Percentiles rank a stretch among this genome's conserved stretches.
Conservation (phyloP, 805 yeast genomes). For the Spathaspora hagerdaliae region DNA sequence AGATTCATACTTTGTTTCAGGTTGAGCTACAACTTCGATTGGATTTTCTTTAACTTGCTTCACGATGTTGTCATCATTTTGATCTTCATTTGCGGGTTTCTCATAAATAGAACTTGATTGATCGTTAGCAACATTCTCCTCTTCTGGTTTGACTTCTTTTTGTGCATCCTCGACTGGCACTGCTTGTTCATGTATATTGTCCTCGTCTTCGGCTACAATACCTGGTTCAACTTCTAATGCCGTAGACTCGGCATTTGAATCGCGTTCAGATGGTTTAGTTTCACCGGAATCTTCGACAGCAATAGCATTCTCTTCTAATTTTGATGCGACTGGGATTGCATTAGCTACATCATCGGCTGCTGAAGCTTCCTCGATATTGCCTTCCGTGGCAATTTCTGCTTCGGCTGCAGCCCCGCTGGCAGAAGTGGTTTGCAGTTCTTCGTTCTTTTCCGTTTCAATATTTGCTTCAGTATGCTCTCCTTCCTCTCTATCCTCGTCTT, state of each 20-base stretch:
- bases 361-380: conserved; percentile 12
- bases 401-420: conserved; percentile 10
- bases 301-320: conserved; percentile 8
- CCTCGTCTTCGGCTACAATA: conserved; percentile 15
- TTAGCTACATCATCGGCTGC: conserved; percentile 8
- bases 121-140: background rate
- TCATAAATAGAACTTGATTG: conserved; percentile 5
- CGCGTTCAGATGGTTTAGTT: conserved; percentile 8
- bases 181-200: conserved; percentile 7
- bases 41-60: conserved; percentile 26
- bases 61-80: conserved; percentile 24
- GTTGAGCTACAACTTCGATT: conserved; percentile 31
- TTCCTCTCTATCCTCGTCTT: conserved; percentile 18
- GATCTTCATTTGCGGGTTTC: conserved; percentile 1
- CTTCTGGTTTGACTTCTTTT: background rate
- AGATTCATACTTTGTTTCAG: conserved; percentile 32
- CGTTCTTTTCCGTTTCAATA: background rate
- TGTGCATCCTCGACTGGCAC: background rate
- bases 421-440: no score
- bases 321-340: conserved; percentile 10
- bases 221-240: conserved; percentile 13
- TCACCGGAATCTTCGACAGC: conserved; percentile 5
- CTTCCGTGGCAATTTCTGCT: background rate
- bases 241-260: conserved; percentile 17
- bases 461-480: conserved; percentile 11